These are phyloP conservation scores for Medicago lupulina DNA, from an alignment of 306 rosid genomes.

Conservation along the genomic window DNA sequence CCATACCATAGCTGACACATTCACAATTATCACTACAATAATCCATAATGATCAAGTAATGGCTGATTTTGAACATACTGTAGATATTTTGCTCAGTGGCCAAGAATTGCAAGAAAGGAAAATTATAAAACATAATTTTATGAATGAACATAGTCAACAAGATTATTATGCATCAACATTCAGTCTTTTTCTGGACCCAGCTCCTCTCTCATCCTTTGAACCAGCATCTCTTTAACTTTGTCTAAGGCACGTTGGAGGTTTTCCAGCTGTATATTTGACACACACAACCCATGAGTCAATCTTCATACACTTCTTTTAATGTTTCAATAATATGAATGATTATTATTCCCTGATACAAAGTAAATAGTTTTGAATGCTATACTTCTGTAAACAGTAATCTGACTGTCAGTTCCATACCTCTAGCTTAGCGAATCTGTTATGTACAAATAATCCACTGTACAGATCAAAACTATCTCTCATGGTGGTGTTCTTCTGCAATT, in stretches of 20 bases:
- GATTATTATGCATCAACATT: conserved; percentile 33
- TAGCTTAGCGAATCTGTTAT: conserved; percentile 63
- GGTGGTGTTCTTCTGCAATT: conserved; percentile 63
- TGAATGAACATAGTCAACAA: conserved; percentile 13
- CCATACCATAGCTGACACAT: too few species aligned
- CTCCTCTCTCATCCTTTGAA: conserved; percentile 42
- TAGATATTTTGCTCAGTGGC: background rate
- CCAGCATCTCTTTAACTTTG: conserved; percentile 50
- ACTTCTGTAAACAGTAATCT: conserved; percentile 15
- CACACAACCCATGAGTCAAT: conserved; percentile 22
- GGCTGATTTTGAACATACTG: conserved; percentile 10
- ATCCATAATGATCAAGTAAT: background rate
- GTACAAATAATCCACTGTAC: conserved; percentile 55
- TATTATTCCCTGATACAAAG: background rate
- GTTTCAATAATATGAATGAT: conserved; percentile 19
- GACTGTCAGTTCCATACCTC: conserved; percentile 55
- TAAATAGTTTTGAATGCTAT: background rate
- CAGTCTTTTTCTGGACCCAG: conserved; percentile 31
- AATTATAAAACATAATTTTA: background rate
- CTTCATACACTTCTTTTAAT: background rate
- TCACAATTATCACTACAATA: background rate
- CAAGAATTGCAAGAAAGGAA: background rate
- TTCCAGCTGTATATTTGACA: conserved; percentile 49
- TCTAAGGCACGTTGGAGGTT: conserved; percentile 44
- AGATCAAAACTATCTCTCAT: conserved; percentile 58